phyloP scores from a whole-genome alignment of 306 rosid species.

The Cucumis melo region DNA sequence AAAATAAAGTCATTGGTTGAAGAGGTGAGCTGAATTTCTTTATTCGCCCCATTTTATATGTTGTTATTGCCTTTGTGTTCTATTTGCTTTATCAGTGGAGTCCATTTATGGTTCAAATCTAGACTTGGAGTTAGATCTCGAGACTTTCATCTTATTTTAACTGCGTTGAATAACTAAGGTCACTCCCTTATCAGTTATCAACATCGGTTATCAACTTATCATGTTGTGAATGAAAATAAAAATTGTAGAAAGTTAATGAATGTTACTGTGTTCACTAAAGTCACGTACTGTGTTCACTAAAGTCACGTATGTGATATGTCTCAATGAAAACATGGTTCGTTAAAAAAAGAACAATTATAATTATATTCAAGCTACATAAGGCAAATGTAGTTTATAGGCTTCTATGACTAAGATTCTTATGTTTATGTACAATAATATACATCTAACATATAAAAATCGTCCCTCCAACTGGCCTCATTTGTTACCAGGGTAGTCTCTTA shows the following conservation, averaged over 20 bases:
- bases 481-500: not conserved
- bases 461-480: not conserved
- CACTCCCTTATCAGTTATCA: not conserved
- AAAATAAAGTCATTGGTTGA: constrained; percentile 89
- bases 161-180: not conserved
- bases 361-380: not conserved
- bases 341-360: too few species aligned
- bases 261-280: not conserved
- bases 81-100: not conserved
- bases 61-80: not conserved
- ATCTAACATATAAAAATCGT: not conserved
- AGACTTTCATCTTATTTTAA: not conserved
- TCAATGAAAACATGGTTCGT: not conserved
- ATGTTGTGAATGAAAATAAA: not conserved
- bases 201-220: not conserved
- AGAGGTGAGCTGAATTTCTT: constrained; percentile 48
- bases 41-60: not conserved
- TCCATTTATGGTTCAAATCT: not conserved
- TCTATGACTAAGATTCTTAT: not conserved
- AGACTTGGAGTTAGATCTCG: not conserved
- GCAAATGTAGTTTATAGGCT: not conserved
- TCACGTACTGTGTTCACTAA: not conserved
- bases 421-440: not conserved
- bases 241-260: not conserved
- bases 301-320: not conserved